Conservation (phyloP, 371 early-diverging fungal genomes). For the Cokeromyces recurvatus region DNA sequence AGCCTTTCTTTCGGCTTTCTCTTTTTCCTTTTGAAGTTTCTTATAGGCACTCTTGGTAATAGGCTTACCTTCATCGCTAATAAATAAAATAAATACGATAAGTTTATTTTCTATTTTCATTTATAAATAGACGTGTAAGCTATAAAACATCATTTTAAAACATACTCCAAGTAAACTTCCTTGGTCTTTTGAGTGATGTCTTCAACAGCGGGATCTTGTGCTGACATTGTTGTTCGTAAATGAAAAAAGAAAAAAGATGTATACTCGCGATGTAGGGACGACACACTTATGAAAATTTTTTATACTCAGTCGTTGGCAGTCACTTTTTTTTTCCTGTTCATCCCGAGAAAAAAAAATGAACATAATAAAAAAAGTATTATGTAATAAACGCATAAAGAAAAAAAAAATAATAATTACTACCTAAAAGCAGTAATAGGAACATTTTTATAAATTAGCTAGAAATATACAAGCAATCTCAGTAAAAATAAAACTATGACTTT, state of each 20-base stretch:
- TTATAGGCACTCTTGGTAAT: constrained; percentile 89
- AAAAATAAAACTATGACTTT: too few species aligned
- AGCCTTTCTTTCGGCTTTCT: constrained; percentile 81
- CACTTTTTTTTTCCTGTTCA: background rate
- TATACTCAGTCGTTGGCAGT: background rate
- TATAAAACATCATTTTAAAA: background rate
- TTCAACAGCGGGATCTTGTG: constrained; percentile 37
- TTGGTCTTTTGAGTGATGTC: constrained; percentile 51
- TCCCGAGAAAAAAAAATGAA: background rate
- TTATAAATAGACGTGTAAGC: background rate
- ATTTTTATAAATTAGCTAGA: too few species aligned
- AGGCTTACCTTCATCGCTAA: constrained; percentile 83
- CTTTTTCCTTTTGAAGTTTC: constrained; percentile 89
- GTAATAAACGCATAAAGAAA: too few species aligned
- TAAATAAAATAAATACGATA: background rate
- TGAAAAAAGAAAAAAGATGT: constrained; percentile 1
- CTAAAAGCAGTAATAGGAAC: too few species aligned
- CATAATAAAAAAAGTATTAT: too few species aligned
- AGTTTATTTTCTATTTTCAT: background rate
- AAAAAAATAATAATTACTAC: too few species aligned
- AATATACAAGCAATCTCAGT: too few species aligned
- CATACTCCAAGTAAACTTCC: constrained; percentile 55
- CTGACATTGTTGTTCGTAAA: constrained; percentile 20
- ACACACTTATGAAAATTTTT: background rate
- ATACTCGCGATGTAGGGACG: background rate